These are phyloP conservation scores for Penicillium macrosclerotiorum DNA, from an alignment of 495 filamentous ascomycete genomes.

Conservation along the genomic window DNA sequence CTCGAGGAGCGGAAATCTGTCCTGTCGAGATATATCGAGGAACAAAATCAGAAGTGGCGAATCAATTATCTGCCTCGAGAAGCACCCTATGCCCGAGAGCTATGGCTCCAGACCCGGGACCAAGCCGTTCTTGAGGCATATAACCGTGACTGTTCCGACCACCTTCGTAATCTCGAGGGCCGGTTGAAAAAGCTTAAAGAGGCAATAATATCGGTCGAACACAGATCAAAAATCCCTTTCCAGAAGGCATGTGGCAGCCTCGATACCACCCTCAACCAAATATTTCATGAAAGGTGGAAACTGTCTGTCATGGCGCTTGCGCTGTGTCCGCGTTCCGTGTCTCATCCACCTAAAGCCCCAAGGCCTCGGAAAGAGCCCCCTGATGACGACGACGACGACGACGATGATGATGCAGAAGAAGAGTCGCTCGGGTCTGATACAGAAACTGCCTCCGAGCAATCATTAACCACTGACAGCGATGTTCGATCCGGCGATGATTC, in stretches of 20 bases:
- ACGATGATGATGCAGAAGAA: conserved; percentile 20
- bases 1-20: conserved; percentile 45
- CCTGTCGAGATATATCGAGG: conserved; percentile 52
- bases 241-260: conserved; percentile 52
- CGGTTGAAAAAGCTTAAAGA: conserved; percentile 51
- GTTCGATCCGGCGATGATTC: neutral
- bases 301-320: conserved; percentile 49
- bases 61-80: conserved; percentile 51
- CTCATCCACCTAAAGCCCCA: conserved; percentile 23
- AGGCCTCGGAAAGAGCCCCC: conserved; percentile 15
- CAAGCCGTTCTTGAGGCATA: conserved; percentile 18
- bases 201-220: conserved; percentile 50
- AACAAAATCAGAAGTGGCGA: conserved; percentile 58
- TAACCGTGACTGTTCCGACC: conserved; percentile 26
- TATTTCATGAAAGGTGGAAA: conserved; percentile 53
- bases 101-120: conserved; percentile 56
- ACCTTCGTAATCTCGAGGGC: neutral
- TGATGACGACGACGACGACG: conserved; percentile 39
- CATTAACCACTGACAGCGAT: too few species aligned
- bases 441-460: neutral
- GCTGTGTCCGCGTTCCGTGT: conserved; percentile 47
- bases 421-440: neutral
- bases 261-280: conserved; percentile 60
- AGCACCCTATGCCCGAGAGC: conserved; percentile 50
- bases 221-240: conserved; percentile 47